phyloP scores from a whole-genome alignment of 192 early-diverging fungal species.

The Phlyctochytrium arcticum region DNA sequence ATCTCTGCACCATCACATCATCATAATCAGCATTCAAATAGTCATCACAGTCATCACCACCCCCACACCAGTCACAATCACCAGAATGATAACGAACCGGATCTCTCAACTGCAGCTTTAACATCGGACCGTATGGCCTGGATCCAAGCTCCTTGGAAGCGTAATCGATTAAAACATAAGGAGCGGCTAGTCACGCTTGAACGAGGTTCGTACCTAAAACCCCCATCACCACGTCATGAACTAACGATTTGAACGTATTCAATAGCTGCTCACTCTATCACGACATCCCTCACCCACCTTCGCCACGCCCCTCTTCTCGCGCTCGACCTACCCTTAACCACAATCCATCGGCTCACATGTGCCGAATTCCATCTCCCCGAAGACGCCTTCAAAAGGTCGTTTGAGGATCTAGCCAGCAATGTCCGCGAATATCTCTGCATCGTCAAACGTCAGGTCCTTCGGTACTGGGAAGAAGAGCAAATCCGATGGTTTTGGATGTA shows the following conservation, averaged over 20 bases:
- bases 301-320: slow-evolving; percentile 22
- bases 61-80: background rate
- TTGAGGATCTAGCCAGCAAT: slow-evolving; percentile 23
- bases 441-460: slow-evolving; percentile 21
- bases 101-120: too few relatives aligned
- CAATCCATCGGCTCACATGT: slow-evolving; percentile 13
- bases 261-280: slow-evolving; percentile 20
- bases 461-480: slow-evolving; percentile 1
- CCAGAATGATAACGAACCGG: background rate
- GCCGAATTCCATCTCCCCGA: slow-evolving; percentile 29
- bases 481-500: slow-evolving; percentile 16
- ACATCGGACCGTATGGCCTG: slow-evolving; percentile 6
- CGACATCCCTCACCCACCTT: slow-evolving; percentile 9
- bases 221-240: too few relatives aligned
- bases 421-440: slow-evolving; percentile 29
- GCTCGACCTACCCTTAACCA: slow-evolving; percentile 32
- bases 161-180: slow-evolving; percentile 20
- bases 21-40: background rate
- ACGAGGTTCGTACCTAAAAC: slow-evolving; percentile 30
- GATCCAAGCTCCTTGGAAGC: slow-evolving; percentile 20
- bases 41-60: background rate
- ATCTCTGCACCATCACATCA: too few relatives aligned
- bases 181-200: slow-evolving; percentile 24
- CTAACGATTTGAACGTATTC: too few relatives aligned
- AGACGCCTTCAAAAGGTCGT: slow-evolving; percentile 33